Evolutionary conservation across 2,329 filamentous ascomycete genomes (phyloP).

Genomic region (Zymoseptoria tritici): DNA sequence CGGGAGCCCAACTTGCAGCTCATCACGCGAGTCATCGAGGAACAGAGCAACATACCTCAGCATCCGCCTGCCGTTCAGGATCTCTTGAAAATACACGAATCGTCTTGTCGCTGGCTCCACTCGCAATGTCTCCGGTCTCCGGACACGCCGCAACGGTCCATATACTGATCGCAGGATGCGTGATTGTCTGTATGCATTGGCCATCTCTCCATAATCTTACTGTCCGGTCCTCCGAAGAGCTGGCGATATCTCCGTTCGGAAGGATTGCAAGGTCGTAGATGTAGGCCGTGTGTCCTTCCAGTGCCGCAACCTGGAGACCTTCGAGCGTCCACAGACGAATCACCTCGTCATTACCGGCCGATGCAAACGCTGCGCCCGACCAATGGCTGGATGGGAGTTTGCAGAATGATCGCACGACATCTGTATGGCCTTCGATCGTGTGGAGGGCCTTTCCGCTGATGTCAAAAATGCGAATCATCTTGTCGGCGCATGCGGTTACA

Average conservation of each 20-base stretch:
- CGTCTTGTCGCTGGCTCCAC: slow-evolving; percentile 80
- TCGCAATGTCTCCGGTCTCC: slow-evolving; percentile 85
- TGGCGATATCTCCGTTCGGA: slow-evolving; percentile 80
- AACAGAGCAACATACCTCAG: slow-evolving; percentile 41
- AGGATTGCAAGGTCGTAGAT: slow-evolving; percentile 78
- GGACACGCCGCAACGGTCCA: slow-evolving; percentile 82
- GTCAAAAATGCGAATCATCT: slow-evolving; percentile 77
- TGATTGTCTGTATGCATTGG: slow-evolving; percentile 89
- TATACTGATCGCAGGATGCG: slow-evolving; percentile 91
- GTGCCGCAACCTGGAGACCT: slow-evolving; percentile 66
- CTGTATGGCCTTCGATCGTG: slow-evolving; percentile 62
- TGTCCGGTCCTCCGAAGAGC: slow-evolving; percentile 89
- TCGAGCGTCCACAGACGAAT: slow-evolving; percentile 81
- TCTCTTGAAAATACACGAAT: slow-evolving; percentile 77
- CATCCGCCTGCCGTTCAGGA: slow-evolving; percentile 60
- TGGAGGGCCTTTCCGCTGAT: slow-evolving; percentile 55
- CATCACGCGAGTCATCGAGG: neutral
- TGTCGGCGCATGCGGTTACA: slow-evolving; percentile 78
- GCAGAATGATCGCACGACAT: slow-evolving; percentile 83
- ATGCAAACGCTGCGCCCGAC: slow-evolving; percentile 85
- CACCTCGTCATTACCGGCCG: slow-evolving; percentile 84
- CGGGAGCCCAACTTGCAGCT: neutral
- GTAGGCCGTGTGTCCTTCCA: slow-evolving; percentile 87
- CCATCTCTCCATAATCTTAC: slow-evolving; percentile 77
- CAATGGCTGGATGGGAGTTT: slow-evolving; percentile 67